Base-by-base conservation (phyloP, 1,284 basidiomycete genomes). In the Apiotrichum laibachii region DNA sequence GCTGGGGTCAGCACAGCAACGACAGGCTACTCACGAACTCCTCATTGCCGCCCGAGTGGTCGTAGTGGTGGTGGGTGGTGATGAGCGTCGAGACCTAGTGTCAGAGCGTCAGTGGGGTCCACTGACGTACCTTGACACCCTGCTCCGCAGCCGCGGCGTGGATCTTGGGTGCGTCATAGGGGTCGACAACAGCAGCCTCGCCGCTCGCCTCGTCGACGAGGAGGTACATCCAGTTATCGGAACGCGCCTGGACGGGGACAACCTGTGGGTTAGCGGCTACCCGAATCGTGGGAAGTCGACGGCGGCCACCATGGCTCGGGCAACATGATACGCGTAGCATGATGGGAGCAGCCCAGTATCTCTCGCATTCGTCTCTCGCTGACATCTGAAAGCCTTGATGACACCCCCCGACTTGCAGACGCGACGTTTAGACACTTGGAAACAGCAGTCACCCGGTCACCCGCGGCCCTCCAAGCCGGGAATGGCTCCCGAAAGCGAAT, bases 161-260 rank as follows among this genome's bases (percentile, higher is more conserved):
- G 18, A 97, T 87, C 70, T 89, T 90, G 50, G 82, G 69, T 0
- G 94, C 85, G 69, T 95, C 90, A 73, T 84, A 96, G 0, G 91
- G 78, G 56, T 80, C 80, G 2, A 81, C 76, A 12, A 78, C 89
- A 0, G 89, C 89, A 1, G 88, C 90, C 62, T 85, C 83, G 53
- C 85, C 85, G 9, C 85, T 81, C 0, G 79, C 70, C 50, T 88
- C 85, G 76, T 92, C 91, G 61, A 92, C 80, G 76, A 94, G 79
- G 42, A 94, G 83, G 76, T 94, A 95, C 54, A 90, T 89, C 77
- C 93, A 93, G 77, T 95, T 94, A 75, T 93, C 89, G 33, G 85
- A 81, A 61, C 88, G 84, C 50, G 91, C 88, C 44, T 86, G 88
- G 7, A 91, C 84, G 1, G 89, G 85, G 19, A 89, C 77, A 71